A percentile compares a stretch with the other conserved stretches of the same genome.
Evolutionary conservation across 108 stramenopile species (phyloP).

Genomic region (Aureococcus anophagefferens): DNA sequence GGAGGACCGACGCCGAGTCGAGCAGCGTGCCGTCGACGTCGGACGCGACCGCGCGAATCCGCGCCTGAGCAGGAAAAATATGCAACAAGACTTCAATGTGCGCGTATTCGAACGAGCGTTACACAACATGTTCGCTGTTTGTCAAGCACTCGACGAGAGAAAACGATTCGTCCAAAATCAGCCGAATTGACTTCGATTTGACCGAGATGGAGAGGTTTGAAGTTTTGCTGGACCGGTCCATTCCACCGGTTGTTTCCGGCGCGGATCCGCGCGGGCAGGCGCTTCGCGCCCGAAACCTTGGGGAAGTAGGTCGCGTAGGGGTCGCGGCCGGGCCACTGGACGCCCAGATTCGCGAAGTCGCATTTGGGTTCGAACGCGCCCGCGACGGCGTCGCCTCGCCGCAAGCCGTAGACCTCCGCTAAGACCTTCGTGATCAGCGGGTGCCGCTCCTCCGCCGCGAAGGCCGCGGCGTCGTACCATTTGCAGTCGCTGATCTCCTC

Average conservation of each 20-base stretch:
- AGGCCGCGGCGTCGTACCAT: constrained; percentile 15
- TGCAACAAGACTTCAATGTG: too few species aligned
- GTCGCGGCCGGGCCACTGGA: constrained; percentile 11
- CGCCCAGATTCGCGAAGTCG: constrained; percentile 4
- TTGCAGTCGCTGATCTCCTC: constrained; percentile 7
- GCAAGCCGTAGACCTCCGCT: background rate
- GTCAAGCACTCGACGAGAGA: too few species aligned
- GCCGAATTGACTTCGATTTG: too few species aligned
- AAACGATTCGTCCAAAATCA: too few species aligned
- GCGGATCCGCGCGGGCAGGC: background rate
- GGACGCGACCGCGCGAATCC: constrained; percentile 58
- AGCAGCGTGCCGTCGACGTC: constrained; percentile 81
- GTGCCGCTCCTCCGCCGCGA: constrained; percentile 9
- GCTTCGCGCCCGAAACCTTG: too few species aligned
- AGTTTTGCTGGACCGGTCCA: too few species aligned
- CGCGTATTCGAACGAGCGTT: too few species aligned
- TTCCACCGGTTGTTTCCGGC: too few species aligned
- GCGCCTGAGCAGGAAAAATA: too few species aligned
- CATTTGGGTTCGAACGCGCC: background rate
- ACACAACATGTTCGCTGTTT: too few species aligned
- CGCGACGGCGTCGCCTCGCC: background rate
- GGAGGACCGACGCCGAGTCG: constrained; percentile 25
- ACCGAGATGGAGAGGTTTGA: too few species aligned
- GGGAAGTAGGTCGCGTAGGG: constrained; percentile 15
- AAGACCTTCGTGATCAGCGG: constrained; percentile 13